These are phyloP conservation scores for Phialophora verrucosa DNA, from an alignment of 2,329 filamentous ascomycete species.

Conservation along the genomic window DNA sequence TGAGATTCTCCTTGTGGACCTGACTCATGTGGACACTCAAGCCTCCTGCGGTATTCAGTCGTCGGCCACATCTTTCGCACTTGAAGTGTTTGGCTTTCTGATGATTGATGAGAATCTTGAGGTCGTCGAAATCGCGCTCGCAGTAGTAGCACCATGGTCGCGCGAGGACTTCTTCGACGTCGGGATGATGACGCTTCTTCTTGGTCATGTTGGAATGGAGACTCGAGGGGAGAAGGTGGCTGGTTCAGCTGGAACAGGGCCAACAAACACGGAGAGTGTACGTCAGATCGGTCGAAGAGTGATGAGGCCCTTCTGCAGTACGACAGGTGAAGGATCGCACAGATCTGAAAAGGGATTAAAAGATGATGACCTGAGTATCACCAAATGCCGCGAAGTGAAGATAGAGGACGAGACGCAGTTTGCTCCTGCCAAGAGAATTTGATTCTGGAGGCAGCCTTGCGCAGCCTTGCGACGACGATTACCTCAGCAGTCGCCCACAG, in stretches of 20 bases:
- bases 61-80: conserved; percentile 85
- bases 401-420: not conserved
- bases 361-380: not conserved
- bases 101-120: conserved; percentile 95
- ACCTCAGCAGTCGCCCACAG: not conserved
- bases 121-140: conserved; percentile 97
- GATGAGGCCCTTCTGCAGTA: not conserved
- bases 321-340: not conserved
- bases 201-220: conserved; percentile 71
- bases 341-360: not conserved
- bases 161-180: conserved; percentile 83
- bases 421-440: not conserved
- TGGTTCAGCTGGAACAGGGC: not conserved
- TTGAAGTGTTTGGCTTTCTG: conserved; percentile 99
- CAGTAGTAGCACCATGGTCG: conserved; percentile 99
- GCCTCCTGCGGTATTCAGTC: conserved; percentile 93
- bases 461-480: not conserved
- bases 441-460: not conserved
- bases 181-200: conserved; percentile 84
- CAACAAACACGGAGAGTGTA: not conserved
- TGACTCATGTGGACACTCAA: conserved; percentile 97
- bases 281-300: not conserved
- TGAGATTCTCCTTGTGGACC: conserved; percentile 92
- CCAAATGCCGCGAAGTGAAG: not conserved
- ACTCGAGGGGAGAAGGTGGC: not conserved